These are phyloP conservation scores for Microcos paniculata DNA, from an alignment of 345 rosid genomes.

Conservation along the genomic window DNA sequence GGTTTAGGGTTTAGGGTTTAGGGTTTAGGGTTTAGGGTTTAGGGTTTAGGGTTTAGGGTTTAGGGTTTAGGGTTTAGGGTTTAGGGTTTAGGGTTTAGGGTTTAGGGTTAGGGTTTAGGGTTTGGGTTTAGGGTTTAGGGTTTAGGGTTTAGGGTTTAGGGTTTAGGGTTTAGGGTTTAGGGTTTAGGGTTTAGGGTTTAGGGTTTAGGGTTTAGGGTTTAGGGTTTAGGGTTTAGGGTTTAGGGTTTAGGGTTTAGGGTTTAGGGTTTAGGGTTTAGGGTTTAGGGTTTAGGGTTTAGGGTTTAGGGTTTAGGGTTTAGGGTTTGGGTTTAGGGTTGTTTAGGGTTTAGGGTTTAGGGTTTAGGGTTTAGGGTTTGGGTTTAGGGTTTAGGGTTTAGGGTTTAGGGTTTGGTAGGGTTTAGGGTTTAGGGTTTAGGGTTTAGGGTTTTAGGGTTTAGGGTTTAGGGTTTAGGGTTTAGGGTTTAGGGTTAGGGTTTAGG, in stretches of 20 bases:
- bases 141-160: neutral
- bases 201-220: slow-evolving; percentile 20
- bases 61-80: too few relatives aligned
- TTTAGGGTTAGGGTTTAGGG: slow-evolving; percentile 3
- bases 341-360: slow-evolving; percentile 13
- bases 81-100: too few relatives aligned
- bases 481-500: slow-evolving; percentile 11
- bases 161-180: slow-evolving; percentile 1
- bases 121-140: slow-evolving; percentile 13
- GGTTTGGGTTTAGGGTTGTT: too few relatives aligned
- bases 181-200: slow-evolving; percentile 17
- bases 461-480: slow-evolving; percentile 15
- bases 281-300: slow-evolving; percentile 8
- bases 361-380: slow-evolving; percentile 11
- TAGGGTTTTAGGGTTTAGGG: slow-evolving; percentile 15
- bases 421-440: slow-evolving; percentile 21
- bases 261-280: slow-evolving; percentile 9
- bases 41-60: slow-evolving; percentile 1
- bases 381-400: slow-evolving; percentile 23
- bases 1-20: too few relatives aligned
- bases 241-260: slow-evolving; percentile 10
- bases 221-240: slow-evolving; percentile 17
- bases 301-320: neutral
- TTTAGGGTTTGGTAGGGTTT: slow-evolving; percentile 3
- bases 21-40: slow-evolving; percentile 9